phyloP scores from a whole-genome alignment of 1,284 basidiomycete genomes.

The Cryptococcus jaspeensis region DNA sequence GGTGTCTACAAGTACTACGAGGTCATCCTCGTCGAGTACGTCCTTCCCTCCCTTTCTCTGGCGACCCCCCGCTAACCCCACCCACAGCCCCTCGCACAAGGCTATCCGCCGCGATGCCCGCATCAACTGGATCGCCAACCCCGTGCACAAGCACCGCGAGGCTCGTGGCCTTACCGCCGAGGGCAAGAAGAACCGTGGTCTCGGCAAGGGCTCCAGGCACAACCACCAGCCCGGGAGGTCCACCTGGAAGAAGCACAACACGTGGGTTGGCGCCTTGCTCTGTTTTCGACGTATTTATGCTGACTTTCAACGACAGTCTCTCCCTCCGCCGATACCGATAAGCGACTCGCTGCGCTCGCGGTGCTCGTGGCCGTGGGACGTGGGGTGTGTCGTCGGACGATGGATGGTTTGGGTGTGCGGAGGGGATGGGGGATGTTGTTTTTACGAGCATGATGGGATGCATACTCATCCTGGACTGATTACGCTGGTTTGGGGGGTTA shows the following conservation, averaged over 20 bases:
- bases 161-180: constrained; percentile 94
- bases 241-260: constrained; percentile 97
- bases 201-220: constrained; percentile 94
- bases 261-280: constrained; percentile 47
- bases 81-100: constrained; percentile 54
- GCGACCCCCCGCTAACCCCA: not conserved
- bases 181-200: constrained; percentile 78
- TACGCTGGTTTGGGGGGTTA: not conserved
- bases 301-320: constrained; percentile 56
- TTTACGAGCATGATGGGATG: constrained; percentile 13
- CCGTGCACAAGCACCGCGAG: constrained; percentile 98
- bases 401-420: not conserved
- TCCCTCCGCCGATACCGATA: constrained; percentile 96
- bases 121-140: constrained; percentile 99
- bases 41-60: constrained; percentile 14
- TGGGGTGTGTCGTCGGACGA: too few relatives aligned
- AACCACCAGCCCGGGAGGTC: constrained; percentile 90
- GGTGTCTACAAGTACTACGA: constrained; percentile 99
- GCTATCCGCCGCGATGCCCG: constrained; percentile 86
- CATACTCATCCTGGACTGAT: constrained; percentile 8
- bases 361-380: too few relatives aligned
- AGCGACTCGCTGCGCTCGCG: constrained; percentile 36
- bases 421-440: constrained; percentile 1
- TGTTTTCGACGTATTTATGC: not conserved
- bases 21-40: constrained; percentile 96